Percentiles rank a stretch among this genome's conserved stretches.
phyloP scores from a whole-genome alignment of 371 early-diverging fungal genomes.

The Mucor indicus region DNA sequence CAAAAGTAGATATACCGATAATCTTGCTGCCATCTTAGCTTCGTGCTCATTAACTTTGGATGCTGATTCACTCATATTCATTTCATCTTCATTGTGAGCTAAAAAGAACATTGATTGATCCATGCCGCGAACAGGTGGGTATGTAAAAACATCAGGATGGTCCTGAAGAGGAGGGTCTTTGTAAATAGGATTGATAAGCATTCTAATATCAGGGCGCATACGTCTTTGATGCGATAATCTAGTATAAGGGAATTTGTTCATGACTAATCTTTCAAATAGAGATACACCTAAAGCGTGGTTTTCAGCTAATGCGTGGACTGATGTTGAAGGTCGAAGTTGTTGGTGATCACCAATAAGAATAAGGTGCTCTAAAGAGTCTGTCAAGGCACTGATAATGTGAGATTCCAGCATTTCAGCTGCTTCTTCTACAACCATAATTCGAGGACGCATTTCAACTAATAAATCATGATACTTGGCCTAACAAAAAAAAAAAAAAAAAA shows the following conservation, averaged over 20 bases:
- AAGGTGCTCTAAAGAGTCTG: conserved; percentile 57
- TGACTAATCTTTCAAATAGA: conserved; percentile 67
- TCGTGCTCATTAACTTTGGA: conserved; percentile 63
- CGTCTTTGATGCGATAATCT: conserved; percentile 62
- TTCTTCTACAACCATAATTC: conserved; percentile 68
- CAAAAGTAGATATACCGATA: conserved; percentile 55
- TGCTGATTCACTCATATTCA: conserved; percentile 39
- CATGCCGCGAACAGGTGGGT: conserved; percentile 59
- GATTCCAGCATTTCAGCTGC: conserved; percentile 76
- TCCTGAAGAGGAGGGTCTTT: conserved; percentile 47
- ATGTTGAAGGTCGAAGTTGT: conserved; percentile 62
- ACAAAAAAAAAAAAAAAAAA: not conserved
- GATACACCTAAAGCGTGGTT: conserved; percentile 59
- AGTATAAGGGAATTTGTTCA: conserved; percentile 47
- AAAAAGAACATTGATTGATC: conserved; percentile 53
- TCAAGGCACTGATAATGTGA: conserved; percentile 61
- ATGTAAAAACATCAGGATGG: conserved; percentile 39
- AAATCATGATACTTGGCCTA: conserved; percentile 65
- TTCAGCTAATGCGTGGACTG: conserved; percentile 47
- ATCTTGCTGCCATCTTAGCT: conserved; percentile 50
- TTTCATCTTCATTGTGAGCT: conserved; percentile 52
- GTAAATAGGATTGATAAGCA: conserved; percentile 57
- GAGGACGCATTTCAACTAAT: conserved; percentile 45
- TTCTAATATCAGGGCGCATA: conserved; percentile 72
- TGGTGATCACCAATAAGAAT: conserved; percentile 74